Conservation (phyloP, 257 asterid species). For the Haberlea rhodopensis region DNA sequence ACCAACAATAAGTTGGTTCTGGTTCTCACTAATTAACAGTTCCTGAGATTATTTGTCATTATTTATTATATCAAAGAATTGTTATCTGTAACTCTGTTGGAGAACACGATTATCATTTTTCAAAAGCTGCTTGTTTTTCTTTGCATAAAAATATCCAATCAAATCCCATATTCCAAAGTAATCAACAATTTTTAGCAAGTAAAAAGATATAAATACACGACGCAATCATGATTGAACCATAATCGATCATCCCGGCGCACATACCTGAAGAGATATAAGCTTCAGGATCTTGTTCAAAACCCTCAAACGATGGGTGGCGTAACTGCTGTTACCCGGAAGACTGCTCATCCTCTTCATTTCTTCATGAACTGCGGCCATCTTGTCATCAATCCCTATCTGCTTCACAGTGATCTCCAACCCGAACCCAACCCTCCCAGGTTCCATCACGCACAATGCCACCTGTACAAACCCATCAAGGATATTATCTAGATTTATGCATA, state of each 20-base stretch:
- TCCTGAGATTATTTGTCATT: neutral
- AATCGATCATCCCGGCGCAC: constrained; percentile 1
- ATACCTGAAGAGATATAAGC: constrained; percentile 63
- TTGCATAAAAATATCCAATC: neutral
- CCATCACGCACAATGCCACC: constrained; percentile 6
- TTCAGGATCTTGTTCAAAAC: constrained; percentile 63
- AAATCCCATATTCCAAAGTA: too few relatives aligned
- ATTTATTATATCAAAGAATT: neutral
- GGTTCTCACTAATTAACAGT: neutral
- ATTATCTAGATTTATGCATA: neutral
- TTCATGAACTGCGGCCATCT: constrained; percentile 49
- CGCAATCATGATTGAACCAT: neutral
- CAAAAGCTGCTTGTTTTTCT: neutral
- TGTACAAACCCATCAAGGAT: neutral
- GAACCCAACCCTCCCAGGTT: constrained; percentile 19
- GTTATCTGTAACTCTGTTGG: neutral
- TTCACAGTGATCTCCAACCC: constrained; percentile 29
- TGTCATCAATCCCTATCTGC: constrained; percentile 42
- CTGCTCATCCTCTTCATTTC: constrained; percentile 50
- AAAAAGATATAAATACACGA: neutral
- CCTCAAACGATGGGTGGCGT: constrained; percentile 69
- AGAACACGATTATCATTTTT: neutral
- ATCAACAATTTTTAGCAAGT: constrained; percentile 1
- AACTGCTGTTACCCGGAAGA: constrained; percentile 63
- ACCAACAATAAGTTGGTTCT: neutral